phyloP scores from a whole-genome alignment of 202 grass and related monocot species.

The Miscanthus sacchariflorus region DNA sequence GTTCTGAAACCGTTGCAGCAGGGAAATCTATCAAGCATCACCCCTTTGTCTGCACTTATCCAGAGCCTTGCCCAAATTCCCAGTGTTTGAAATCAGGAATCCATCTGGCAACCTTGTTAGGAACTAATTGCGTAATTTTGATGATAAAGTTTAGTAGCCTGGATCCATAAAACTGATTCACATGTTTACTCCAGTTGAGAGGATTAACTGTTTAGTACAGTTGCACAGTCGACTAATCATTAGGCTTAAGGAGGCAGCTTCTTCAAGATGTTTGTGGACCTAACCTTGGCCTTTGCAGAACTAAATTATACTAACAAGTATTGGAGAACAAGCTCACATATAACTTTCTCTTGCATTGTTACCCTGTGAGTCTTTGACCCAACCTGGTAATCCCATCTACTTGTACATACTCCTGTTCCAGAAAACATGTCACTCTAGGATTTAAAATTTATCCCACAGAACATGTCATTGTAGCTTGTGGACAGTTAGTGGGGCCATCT shows the following conservation, averaged over 20 bases:
- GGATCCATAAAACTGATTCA: neutral
- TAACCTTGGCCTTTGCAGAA: neutral
- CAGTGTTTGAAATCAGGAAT: neutral
- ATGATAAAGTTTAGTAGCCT: neutral
- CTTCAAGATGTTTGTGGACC: neutral
- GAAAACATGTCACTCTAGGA: conserved; percentile 4
- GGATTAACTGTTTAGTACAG: neutral
- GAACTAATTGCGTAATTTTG: neutral
- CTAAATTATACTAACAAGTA: neutral
- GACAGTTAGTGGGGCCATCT: neutral
- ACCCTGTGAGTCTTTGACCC: neutral
- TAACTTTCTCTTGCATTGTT: conserved; percentile 23
- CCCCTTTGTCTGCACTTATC: neutral
- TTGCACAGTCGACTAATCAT: neutral
- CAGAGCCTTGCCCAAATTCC: neutral
- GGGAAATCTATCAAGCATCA: conserved; percentile 23
- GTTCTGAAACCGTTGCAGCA: no score
- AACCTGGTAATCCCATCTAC: neutral
- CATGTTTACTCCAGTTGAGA: conserved; percentile 12
- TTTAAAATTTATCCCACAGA: neutral
- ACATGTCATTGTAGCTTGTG: neutral
- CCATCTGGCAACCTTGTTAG: neutral
- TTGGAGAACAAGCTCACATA: conserved; percentile 3
- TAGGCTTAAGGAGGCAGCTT: neutral
- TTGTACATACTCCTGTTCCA: neutral